Conservation (phyloP, 164 flowering plant genomes). For the Sextonia rubra region DNA sequence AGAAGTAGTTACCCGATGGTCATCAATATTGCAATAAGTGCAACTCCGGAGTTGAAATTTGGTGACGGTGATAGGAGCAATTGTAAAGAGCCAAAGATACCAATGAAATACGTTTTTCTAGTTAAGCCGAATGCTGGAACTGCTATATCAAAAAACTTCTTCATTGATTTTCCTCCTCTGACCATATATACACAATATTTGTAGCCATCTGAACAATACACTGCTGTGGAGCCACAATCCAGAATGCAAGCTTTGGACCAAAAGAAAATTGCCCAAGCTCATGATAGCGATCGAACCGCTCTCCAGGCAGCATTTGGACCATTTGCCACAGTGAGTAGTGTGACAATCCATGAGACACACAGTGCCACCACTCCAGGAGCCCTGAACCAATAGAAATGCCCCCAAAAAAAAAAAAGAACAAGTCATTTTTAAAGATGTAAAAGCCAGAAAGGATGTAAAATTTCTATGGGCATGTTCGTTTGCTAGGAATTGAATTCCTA, state of each 20-base stretch:
- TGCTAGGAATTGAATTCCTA: too few species aligned
- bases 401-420: too few species aligned
- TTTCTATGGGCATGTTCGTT: too few species aligned
- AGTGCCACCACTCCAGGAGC: slow-evolving; percentile 17
- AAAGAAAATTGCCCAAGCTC: slow-evolving; percentile 30
- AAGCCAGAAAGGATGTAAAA: too few species aligned
- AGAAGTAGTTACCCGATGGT: slow-evolving; percentile 21
- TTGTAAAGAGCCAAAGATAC: slow-evolving; percentile 21
- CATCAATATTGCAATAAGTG: slow-evolving; percentile 33
- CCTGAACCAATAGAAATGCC: slow-evolving; percentile 14
- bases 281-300: slow-evolving; percentile 32
- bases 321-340: slow-evolving; percentile 34
- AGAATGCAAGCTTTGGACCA: slow-evolving; percentile 24
- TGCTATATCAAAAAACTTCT: slow-evolving; percentile 19
- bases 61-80: slow-evolving; percentile 29
- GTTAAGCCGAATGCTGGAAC: background rate
- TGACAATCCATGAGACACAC: slow-evolving; percentile 24
- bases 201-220: slow-evolving; percentile 25
- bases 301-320: slow-evolving; percentile 32
- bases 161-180: slow-evolving; percentile 32
- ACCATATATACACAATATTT: slow-evolving; percentile 31
- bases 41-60: slow-evolving; percentile 26
- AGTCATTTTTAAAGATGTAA: too few species aligned
- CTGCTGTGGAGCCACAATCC: slow-evolving; percentile 33
- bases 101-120: slow-evolving; percentile 24